Conservation (phyloP, 176 grass and related monocot species). For the Oryza glaberrima region DNA sequence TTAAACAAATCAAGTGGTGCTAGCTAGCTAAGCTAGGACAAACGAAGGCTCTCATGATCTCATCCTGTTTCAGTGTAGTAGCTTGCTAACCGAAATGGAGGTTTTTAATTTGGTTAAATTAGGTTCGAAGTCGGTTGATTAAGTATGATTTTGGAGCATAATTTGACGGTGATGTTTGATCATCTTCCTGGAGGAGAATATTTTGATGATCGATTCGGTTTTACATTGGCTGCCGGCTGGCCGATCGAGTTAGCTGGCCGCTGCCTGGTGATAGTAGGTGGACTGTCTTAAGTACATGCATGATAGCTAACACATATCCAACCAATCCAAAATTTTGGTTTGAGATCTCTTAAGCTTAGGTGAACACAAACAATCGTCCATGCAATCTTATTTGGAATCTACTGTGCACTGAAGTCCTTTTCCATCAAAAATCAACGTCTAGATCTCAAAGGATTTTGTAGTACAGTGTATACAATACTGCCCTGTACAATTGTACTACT, state of each 20-base stretch:
- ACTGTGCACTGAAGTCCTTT: not conserved
- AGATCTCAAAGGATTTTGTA: not conserved
- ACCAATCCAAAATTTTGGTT: not conserved
- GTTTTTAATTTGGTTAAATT: not conserved
- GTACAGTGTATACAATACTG: not conserved
- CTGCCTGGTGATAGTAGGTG: conserved; percentile 36
- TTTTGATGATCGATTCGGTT: conserved; percentile 3
- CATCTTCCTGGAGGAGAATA: not conserved
- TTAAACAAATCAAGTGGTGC: not conserved
- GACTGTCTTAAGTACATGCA: conserved; percentile 1
- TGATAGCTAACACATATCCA: conserved; percentile 5
- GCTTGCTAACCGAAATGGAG: not conserved
- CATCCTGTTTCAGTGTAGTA: not conserved
- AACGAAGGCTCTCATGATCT: not conserved
- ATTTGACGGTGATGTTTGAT: not conserved
- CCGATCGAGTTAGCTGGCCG: conserved; percentile 6
- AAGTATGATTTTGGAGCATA: not conserved
- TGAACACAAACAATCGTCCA: not conserved
- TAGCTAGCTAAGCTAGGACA: not conserved
- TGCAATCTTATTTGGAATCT: not conserved
- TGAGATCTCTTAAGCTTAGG: not conserved
- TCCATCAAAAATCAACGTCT: not conserved
- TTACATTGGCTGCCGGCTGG: not conserved
- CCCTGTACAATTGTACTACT: too few relatives aligned
- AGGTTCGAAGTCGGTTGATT: not conserved